These are phyloP conservation scores for Fusarium liriodendri DNA, from an alignment of 2,329 filamentous ascomycete species.

Conservation along the genomic window DNA sequence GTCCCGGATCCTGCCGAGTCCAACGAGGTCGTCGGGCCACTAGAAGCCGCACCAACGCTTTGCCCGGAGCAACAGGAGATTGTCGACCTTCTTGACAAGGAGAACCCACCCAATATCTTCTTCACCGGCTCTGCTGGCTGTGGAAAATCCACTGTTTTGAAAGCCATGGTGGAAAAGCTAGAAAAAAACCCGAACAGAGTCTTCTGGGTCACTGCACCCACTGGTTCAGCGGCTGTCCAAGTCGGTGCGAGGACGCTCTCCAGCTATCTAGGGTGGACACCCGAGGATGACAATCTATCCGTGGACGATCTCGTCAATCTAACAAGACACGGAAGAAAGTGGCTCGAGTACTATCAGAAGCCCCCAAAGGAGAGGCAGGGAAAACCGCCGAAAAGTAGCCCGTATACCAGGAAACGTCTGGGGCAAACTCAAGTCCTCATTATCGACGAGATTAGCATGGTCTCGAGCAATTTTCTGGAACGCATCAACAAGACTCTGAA, in stretches of 20 bases:
- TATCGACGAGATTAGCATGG: slow-evolving; percentile 77
- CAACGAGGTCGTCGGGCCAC: not conserved
- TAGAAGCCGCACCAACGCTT: not conserved
- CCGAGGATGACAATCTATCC: not conserved
- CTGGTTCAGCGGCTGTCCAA: not conserved
- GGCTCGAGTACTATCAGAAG: not conserved
- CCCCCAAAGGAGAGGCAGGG: not conserved
- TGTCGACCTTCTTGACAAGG: too few species aligned
- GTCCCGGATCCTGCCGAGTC: not conserved
- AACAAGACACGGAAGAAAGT: not conserved
- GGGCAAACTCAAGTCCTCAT: slow-evolving; percentile 65
- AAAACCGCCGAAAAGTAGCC: not conserved
- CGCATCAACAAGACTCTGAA: slow-evolving; percentile 49
- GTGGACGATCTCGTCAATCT: not conserved
- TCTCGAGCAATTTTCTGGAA: slow-evolving; percentile 58
- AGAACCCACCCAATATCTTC: not conserved
- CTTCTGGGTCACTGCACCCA: not conserved
- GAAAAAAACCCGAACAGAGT: not conserved
- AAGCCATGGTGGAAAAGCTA: not conserved
- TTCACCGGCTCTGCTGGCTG: not conserved
- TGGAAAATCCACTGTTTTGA: not conserved
- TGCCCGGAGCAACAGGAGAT: not conserved
- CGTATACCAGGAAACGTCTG: slow-evolving; percentile 47
- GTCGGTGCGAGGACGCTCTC: not conserved
- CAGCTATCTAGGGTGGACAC: not conserved